phyloP scores from a whole-genome alignment of 1,284 basidiomycete species.

The Nidula niveotomentosa region DNA sequence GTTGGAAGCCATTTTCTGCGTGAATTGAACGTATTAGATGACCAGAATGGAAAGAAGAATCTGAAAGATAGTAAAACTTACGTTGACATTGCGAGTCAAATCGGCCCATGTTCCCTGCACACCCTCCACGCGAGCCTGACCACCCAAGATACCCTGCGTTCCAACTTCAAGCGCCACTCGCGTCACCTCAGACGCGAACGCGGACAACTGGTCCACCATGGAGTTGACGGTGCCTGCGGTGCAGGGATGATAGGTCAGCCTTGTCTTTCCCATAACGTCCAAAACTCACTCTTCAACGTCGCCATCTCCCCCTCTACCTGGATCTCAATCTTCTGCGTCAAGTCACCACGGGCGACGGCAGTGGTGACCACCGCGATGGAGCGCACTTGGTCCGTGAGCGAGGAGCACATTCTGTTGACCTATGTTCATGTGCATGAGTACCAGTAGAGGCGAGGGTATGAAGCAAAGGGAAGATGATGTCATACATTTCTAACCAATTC shows the following conservation, averaged over 20 bases:
- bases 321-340: conserved; percentile 87
- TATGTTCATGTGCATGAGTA: conserved; percentile 22
- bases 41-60: background rate
- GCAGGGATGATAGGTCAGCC: conserved; percentile 8
- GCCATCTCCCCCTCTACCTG: conserved; percentile 87
- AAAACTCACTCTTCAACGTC: conserved; percentile 38
- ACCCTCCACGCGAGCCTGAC: conserved; percentile 89
- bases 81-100: conserved; percentile 83
- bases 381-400: conserved; percentile 92
- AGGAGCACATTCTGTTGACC: conserved; percentile 94
- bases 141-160: conserved; percentile 90
- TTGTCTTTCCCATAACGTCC: conserved; percentile 8
- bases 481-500: conserved; percentile 87
- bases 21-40: conserved; percentile 31
- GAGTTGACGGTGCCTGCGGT: conserved; percentile 72
- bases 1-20: conserved; percentile 82
- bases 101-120: conserved; percentile 96
- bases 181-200: conserved; percentile 94
- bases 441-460: background rate
- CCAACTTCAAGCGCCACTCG: conserved; percentile 91
- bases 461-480: conserved; percentile 12
- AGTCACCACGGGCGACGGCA: conserved; percentile 87
- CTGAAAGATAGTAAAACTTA: conserved; percentile 15
- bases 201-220: conserved; percentile 89
- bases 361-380: conserved; percentile 92